Evolutionary conservation across 129 eudicot species (phyloP).

Genomic region (Calendula officinalis): DNA sequence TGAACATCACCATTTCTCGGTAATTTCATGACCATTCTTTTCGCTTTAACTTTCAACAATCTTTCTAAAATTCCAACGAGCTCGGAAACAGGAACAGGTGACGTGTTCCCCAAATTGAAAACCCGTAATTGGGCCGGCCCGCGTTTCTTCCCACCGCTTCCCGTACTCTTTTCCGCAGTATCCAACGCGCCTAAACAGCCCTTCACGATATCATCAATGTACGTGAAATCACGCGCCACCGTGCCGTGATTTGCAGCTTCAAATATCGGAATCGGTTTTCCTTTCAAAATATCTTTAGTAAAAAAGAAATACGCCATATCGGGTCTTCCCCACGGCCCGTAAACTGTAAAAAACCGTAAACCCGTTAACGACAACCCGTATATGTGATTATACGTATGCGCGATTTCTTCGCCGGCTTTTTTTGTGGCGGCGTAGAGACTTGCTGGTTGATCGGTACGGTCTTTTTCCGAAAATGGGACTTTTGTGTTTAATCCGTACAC

Average conservation of each 20-base stretch:
- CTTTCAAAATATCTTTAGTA: slow-evolving; percentile 61
- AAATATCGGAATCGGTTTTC: slow-evolving; percentile 60
- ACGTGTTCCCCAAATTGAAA: slow-evolving; percentile 78
- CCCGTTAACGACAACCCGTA: slow-evolving; percentile 78
- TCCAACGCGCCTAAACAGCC: slow-evolving; percentile 84
- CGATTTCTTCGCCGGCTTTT: slow-evolving; percentile 85
- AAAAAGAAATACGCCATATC: slow-evolving; percentile 93
- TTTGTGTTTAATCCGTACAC: slow-evolving; percentile 77
- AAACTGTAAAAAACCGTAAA: slow-evolving; percentile 75
- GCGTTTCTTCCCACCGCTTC: slow-evolving; percentile 81
- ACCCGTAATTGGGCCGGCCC: slow-evolving; percentile 74
- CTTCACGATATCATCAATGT: slow-evolving; percentile 82
- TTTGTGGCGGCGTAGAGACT: slow-evolving; percentile 83
- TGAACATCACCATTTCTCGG: slow-evolving; percentile 87
- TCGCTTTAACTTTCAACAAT: slow-evolving; percentile 73
- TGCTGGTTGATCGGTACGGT: slow-evolving; percentile 84
- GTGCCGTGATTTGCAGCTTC: slow-evolving; percentile 77
- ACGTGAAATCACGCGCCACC: slow-evolving; percentile 83
- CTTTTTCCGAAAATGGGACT: slow-evolving; percentile 79
- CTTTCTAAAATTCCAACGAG: slow-evolving; percentile 75
- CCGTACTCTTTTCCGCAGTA: slow-evolving; percentile 86
- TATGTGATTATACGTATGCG: slow-evolving; percentile 80
- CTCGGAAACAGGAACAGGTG: slow-evolving; percentile 73
- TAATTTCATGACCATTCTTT: slow-evolving; percentile 55
- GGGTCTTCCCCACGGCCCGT: slow-evolving; percentile 97